These are phyloP conservation scores for Pelagophyceae sp. DNA, from an alignment of 352 stramenopile genomes.

Conservation along the genomic window DNA sequence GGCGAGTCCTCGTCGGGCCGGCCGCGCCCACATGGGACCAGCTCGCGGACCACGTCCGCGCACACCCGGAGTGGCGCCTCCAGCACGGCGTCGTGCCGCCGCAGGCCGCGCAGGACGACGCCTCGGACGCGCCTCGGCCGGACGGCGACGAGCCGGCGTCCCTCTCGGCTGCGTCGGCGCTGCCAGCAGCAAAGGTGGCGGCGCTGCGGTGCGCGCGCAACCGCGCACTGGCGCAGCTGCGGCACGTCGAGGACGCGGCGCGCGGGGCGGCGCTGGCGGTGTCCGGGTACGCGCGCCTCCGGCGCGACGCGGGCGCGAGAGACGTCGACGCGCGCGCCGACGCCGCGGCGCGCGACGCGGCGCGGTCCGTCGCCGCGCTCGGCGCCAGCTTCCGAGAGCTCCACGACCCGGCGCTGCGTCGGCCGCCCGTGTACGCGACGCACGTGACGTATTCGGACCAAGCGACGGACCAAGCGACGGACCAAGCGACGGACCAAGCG, in stretches of 20 bases:
- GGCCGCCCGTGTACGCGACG: too few species aligned
- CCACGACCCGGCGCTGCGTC: neutral
- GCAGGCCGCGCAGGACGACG: neutral
- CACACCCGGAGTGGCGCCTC: slow-evolving; percentile 8
- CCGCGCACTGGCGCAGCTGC: neutral
- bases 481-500: neutral
- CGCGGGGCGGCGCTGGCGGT: neutral
- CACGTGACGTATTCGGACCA: neutral
- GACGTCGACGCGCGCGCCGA: neutral
- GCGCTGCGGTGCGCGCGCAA: neutral
- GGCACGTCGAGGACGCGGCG: neutral
- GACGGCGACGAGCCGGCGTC: neutral
- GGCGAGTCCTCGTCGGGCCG: neutral
- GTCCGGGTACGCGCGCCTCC: neutral
- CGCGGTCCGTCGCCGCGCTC: neutral
- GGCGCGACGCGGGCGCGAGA: neutral
- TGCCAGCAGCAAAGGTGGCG: neutral
- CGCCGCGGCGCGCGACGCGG: neutral
- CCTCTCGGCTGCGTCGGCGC: neutral
- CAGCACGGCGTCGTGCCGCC: neutral
- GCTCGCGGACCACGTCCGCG: neutral
- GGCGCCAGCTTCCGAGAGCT: neutral
- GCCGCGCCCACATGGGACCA: neutral
- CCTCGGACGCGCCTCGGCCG: neutral
- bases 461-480: neutral